Percentiles rank a stretch among this genome's conserved stretches.
Evolutionary conservation across 2,329 filamentous ascomycete genomes (phyloP).

Genomic region (Lecanicillium sp.): DNA sequence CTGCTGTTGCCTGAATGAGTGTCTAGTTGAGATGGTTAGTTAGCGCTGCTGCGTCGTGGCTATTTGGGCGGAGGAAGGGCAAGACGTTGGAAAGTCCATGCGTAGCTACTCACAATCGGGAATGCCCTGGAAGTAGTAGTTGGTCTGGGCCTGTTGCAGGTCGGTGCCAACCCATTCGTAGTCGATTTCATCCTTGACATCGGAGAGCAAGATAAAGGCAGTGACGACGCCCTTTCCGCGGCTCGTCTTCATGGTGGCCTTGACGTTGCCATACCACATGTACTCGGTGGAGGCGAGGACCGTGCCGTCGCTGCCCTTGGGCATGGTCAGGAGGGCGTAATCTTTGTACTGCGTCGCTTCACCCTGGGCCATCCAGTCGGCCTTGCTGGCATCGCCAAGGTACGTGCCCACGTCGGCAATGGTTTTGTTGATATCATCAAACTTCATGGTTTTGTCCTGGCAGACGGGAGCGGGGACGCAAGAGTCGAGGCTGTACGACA

Average conservation of each 20-base stretch:
- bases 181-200: conserved; percentile 97
- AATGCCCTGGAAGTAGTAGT: conserved; percentile 95
- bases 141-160: conserved; percentile 73
- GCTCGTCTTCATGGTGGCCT: conserved; percentile 75
- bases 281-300: conserved; percentile 77
- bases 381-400: conserved; percentile 69
- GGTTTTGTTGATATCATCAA: conserved; percentile 59
- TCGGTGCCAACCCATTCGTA: conserved; percentile 89
- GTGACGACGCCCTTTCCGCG: conserved; percentile 87
- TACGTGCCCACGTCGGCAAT: conserved; percentile 71
- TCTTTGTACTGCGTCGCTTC: conserved; percentile 60
- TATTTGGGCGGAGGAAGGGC: too few species aligned
- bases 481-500: conserved; percentile 74
- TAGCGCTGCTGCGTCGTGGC: neutral
- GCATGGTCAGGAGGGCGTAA: conserved; percentile 81
- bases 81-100: too few species aligned
- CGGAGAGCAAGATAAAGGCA: conserved; percentile 90
- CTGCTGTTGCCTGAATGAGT: conserved; percentile 67
- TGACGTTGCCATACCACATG: conserved; percentile 95
- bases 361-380: conserved; percentile 87
- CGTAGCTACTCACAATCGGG: conserved; percentile 81
- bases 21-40: conserved; percentile 41
- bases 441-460: conserved; percentile 63
- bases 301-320: conserved; percentile 75
- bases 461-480: conserved; percentile 83